These are phyloP conservation scores for Penicillium lividum DNA, from an alignment of 495 filamentous ascomycete genomes.

Conservation along the genomic window DNA sequence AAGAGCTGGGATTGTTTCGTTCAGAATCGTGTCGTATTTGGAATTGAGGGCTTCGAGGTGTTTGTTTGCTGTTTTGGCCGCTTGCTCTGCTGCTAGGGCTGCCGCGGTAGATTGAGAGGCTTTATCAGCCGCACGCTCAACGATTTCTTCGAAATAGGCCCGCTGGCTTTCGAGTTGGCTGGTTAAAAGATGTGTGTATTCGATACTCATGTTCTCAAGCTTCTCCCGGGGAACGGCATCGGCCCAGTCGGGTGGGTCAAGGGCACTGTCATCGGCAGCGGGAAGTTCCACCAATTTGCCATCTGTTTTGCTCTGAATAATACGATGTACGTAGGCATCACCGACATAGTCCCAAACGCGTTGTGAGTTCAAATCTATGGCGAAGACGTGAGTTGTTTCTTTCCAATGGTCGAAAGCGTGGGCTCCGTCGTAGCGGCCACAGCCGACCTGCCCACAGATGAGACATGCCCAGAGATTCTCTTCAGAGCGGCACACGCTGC, in stretches of 20 bases:
- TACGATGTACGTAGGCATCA: constrained; percentile 92
- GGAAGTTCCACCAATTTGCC: constrained; percentile 86
- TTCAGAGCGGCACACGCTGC: constrained; percentile 72
- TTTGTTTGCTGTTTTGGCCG: constrained; percentile 52
- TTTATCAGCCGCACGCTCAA: constrained; percentile 90
- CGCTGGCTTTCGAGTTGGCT: constrained; percentile 90
- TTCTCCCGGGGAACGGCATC: constrained; percentile 89
- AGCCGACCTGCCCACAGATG: constrained; percentile 91
- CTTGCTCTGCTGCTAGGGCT: constrained; percentile 60
- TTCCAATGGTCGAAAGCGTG: constrained; percentile 96
- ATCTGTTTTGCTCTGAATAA: constrained; percentile 89
- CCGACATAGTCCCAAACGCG: constrained; percentile 97
- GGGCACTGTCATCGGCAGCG: constrained; percentile 44
- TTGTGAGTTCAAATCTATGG: constrained; percentile 88
- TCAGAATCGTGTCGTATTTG: constrained; percentile 55
- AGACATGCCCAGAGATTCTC: constrained; percentile 91
- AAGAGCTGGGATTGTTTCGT: constrained; percentile 61
- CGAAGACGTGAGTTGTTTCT: constrained; percentile 82
- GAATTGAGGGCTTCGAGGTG: constrained; percentile 55
- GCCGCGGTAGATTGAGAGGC: constrained; percentile 69
- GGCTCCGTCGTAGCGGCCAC: constrained; percentile 88
- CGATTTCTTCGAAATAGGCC: constrained; percentile 90
- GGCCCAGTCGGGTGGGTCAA: constrained; percentile 46
- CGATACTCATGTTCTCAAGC: constrained; percentile 85
- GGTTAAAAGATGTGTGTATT: constrained; percentile 92